Evolutionary conservation across 2,329 filamentous ascomycete genomes (phyloP).

Genomic region (Tolypocladium inflatum): DNA sequence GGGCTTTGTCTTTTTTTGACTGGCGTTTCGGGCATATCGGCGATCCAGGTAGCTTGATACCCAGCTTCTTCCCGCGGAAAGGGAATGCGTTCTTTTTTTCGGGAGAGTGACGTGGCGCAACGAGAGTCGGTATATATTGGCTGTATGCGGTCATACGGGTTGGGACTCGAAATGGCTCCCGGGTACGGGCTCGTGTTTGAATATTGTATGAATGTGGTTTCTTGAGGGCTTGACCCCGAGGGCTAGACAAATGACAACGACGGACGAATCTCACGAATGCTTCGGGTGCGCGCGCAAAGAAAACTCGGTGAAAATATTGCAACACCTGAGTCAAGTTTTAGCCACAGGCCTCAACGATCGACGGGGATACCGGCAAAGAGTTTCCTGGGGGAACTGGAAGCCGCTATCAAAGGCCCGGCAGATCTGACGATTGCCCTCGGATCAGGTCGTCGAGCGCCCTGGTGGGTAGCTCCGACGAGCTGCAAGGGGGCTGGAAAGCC

Average conservation of each 20-base stretch:
- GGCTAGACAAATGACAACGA: not conserved
- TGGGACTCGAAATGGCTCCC: conserved; percentile 2
- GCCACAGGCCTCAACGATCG: conserved; percentile 5
- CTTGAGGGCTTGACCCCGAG: not conserved
- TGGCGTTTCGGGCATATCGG: conserved; percentile 20
- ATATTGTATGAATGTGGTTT: conserved; percentile 7
- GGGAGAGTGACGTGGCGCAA: conserved; percentile 6
- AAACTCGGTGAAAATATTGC: not conserved
- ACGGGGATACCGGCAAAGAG: conserved; percentile 5
- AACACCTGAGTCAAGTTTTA: conserved; percentile 5
- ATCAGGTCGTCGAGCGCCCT: not conserved
- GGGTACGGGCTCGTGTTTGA: conserved; percentile 5
- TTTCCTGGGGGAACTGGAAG: conserved; percentile 4
- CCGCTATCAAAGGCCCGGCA: conserved; percentile 1
- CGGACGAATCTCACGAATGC: not conserved
- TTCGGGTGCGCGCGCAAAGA: not conserved
- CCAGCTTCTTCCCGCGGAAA: conserved; percentile 18
- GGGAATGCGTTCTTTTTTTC: conserved; percentile 15
- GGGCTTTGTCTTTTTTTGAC: conserved; percentile 15
- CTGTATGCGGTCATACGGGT: conserved; percentile 6
- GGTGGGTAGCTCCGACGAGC: not conserved
- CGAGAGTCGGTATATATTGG: conserved; percentile 4
- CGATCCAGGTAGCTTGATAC: conserved; percentile 21
- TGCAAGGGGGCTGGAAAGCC: not conserved
- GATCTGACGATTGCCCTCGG: not conserved